Evolutionary conservation across 176 grass and related monocot species (phyloP).

Genomic region (Carex pumila): DNA sequence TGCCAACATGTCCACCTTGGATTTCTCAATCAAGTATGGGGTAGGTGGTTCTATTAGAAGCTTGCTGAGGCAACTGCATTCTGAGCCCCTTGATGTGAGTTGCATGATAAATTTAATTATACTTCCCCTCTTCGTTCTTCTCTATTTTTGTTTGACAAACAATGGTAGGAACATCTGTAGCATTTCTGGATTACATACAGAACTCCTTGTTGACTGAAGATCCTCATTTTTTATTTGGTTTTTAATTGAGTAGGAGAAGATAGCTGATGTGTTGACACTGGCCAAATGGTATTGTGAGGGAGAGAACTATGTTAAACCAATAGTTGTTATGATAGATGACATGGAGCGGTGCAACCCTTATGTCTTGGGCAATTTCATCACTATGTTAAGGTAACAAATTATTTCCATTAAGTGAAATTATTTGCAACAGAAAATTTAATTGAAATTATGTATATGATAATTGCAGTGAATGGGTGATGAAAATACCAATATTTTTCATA

Average conservation of each 20-base stretch:
- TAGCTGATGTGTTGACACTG: slow-evolving; percentile 53
- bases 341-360: slow-evolving; percentile 56
- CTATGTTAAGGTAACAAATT: slow-evolving; percentile 54
- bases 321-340: slow-evolving; percentile 87
- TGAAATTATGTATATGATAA: neutral
- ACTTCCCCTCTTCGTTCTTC: neutral
- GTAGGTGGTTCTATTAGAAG: slow-evolving; percentile 59
- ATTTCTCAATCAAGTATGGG: slow-evolving; percentile 57
- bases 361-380: slow-evolving; percentile 65
- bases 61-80: slow-evolving; percentile 64
- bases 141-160: neutral
- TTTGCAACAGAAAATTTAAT: neutral
- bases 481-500: slow-evolving; percentile 86
- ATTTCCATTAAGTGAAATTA: neutral
- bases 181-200: neutral
- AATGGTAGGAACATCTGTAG: neutral
- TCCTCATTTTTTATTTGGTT: slow-evolving; percentile 8
- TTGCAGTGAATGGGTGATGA: slow-evolving; percentile 77
- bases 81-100: slow-evolving; percentile 55
- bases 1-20: slow-evolving; percentile 47
- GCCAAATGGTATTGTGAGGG: slow-evolving; percentile 62
- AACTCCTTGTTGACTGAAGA: neutral
- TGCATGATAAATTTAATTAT: slow-evolving; percentile 13
- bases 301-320: slow-evolving; percentile 54
- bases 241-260: slow-evolving; percentile 24